A percentile compares a stretch with the other conserved stretches of the same genome.
phyloP scores from a whole-genome alignment of 1,284 basidiomycete species.

The Microbotryum saponariae region DNA sequence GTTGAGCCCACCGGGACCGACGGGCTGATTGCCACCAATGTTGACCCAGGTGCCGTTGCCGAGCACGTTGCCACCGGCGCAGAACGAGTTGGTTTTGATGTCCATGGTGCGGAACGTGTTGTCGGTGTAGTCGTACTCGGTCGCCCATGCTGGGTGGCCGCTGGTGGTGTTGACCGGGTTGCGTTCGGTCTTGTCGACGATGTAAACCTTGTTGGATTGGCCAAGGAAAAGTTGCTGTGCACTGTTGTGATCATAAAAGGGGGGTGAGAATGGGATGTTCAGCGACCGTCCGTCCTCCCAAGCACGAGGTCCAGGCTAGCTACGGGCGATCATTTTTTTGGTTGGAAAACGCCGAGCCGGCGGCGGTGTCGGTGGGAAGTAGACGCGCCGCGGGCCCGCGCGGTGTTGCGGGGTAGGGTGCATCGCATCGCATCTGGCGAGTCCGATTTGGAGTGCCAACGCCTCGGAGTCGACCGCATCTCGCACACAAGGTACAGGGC shows the following conservation, averaged over 20 bases:
- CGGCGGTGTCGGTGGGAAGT: not conserved
- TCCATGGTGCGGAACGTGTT: constrained; percentile 53
- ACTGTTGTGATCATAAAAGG: not conserved
- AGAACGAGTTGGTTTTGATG: constrained; percentile 66
- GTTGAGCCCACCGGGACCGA: constrained; percentile 59
- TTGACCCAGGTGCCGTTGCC: constrained; percentile 52
- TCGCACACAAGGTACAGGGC: too few relatives aligned
- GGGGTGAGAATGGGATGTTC: not conserved
- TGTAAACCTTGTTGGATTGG: constrained; percentile 44
- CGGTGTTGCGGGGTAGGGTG: not conserved
- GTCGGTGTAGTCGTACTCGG: constrained; percentile 45
- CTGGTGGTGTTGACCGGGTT: constrained; percentile 53
- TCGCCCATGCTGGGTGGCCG: constrained; percentile 47
- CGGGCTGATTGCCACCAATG: constrained; percentile 67
- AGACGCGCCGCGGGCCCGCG: not conserved
- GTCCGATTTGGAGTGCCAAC: too few relatives aligned
- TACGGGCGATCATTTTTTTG: not conserved
- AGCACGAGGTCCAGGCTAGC: not conserved
- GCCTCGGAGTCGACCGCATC: too few relatives aligned
- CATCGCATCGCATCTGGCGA: not conserved
- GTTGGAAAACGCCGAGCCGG: not conserved
- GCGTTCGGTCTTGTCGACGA: constrained; percentile 50
- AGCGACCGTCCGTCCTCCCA: not conserved
- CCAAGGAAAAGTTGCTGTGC: constrained; percentile 44
- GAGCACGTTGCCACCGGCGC: constrained; percentile 46